phyloP scores from a whole-genome alignment of 1,284 basidiomycete genomes.

The Pseudozyma sp. region DNA sequence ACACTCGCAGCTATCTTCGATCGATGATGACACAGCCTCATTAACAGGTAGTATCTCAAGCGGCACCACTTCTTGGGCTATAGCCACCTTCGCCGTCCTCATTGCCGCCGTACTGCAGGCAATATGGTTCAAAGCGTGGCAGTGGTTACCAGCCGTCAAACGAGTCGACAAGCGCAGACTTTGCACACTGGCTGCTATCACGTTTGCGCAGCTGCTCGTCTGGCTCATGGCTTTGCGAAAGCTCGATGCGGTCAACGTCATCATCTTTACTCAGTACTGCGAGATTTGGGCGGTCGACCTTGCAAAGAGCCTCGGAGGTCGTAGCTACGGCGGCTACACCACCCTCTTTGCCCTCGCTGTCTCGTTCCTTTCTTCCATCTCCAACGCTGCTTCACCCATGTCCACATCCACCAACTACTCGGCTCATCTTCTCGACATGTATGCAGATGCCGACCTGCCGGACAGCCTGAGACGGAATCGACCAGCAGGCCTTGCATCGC shows the following conservation, averaged over 20 bases:
- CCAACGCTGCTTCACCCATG: conserved; percentile 18
- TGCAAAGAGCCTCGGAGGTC: conserved; percentile 35
- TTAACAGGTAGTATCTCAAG: not conserved
- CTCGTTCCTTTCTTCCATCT: conserved; percentile 50
- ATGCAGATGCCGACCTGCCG: conserved; percentile 49
- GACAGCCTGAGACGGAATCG: conserved; percentile 41
- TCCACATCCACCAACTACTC: conserved; percentile 12
- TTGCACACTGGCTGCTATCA: conserved; percentile 46
- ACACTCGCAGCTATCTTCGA: conserved; percentile 14
- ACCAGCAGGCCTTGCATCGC: conserved; percentile 51
- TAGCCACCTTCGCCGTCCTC: conserved; percentile 52
- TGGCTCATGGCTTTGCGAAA: conserved; percentile 64
- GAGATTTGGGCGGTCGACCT: conserved; percentile 66
- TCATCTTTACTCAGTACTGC: conserved; percentile 67
- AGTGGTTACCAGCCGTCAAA: conserved; percentile 55
- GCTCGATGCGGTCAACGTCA: conserved; percentile 58
- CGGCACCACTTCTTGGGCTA: conserved; percentile 58
- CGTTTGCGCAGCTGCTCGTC: conserved; percentile 56
- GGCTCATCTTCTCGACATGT: conserved; percentile 33
- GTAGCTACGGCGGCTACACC: conserved; percentile 57
- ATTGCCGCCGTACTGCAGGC: conserved; percentile 57
- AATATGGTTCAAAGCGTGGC: conserved; percentile 60
- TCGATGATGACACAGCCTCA: not conserved
- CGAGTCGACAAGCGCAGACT: conserved; percentile 45
- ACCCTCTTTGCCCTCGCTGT: conserved; percentile 55